Base-by-base conservation (phyloP, 495 filamentous ascomycete genomes). In the Parmelia sp. region DNA sequence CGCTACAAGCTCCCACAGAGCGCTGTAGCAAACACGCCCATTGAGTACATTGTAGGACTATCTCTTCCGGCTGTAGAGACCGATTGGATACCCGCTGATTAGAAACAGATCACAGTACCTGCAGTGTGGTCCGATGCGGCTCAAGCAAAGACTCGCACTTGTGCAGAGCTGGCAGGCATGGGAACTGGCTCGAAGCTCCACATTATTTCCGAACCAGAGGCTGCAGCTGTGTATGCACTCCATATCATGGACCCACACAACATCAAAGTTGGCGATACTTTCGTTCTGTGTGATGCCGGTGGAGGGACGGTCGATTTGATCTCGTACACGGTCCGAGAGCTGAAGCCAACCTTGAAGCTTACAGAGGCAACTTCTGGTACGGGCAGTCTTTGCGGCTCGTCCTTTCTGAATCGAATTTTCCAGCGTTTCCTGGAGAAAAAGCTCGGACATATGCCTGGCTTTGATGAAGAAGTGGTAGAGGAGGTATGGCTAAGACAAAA, bases 241-340 rank as follows among this genome's bases (percentile, higher is more conserved):
- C 83, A 85, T 58, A 83, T 82, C 9, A 86, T 85, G 65, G 82
- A 86, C 72, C 86, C 81, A n/a, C 89, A 84, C 65, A 78, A 78
- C 55, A 74, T 86, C 37, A 82, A 75, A 62, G 73, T 87, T 21
- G 86, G 83, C 1, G 87, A 91, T 64, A 89, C 87, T 51, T 88
- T 92, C 65, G 79, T 91, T 49, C 78, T 92, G 4, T 89, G 87
- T 68, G 89, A 92, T 71, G 88, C 86, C 0, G 88, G 88, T 39
- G 89, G 89, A n/a, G 89, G 88, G 2, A 91, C 89, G 0, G 88
- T 91, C 0, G 84, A 86, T 69, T 74, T 90, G 33, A 90, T 91
- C 49, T 74, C 79, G 0, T 80, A 79, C 61, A 72, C 67, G 0
- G 76, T 81, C 36, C 59, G 71, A 10, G 56, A 69, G 9, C 58